Base-by-base conservation (phyloP, 495 filamentous ascomycete genomes). In the Penicillium desertorum region DNA sequence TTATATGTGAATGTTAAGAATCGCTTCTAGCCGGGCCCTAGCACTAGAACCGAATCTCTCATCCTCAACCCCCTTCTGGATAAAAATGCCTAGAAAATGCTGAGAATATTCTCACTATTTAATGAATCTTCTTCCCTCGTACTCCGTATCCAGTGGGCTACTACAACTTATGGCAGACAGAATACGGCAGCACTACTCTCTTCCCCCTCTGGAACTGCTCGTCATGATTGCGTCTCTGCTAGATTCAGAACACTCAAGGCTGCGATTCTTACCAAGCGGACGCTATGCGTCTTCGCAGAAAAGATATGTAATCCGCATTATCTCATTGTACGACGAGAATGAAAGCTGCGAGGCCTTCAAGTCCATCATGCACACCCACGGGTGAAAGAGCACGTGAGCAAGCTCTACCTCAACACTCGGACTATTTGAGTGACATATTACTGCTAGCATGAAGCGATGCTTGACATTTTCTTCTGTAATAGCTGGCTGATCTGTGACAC, bases 291-390 rank as follows among this genome's bases (percentile, higher is more conserved):
- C 22, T 22, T 2, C 22, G 22, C 22, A 22, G n/a, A 22, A 3
- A 1, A 22, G 22, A 1, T n/a, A 25, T 20, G 2, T 55, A 9
- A 29, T 55, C 22, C 22, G 25, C 25, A 23, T 27, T 29, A 11
- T 55, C 17, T 34, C n/a, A 22, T 22, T 55, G 22, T 55, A 55
- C 20, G 29, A 17, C n/a, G 42, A 46, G 8, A 11, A 55, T 8
- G 20, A 17, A 46, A 46, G 52, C 52, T 46, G 52, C 10, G 25
- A 55, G 22, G 52, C 27, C 22, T 55, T 55, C 2, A 43, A 45
- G 27, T 39, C 52, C 8, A n/a, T 46, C 20, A 22, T 2, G 2
- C 22, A 16, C 20, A 29, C 22, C 25, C 52, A 43, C 16, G 29
- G 16, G 22, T 37, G 14, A 46, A 55, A 37, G 17, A 23, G 3